Evolutionary conservation across 805 yeast genomes (phyloP).

Genomic region (Cyberlindnera samutprakarnensis): DNA sequence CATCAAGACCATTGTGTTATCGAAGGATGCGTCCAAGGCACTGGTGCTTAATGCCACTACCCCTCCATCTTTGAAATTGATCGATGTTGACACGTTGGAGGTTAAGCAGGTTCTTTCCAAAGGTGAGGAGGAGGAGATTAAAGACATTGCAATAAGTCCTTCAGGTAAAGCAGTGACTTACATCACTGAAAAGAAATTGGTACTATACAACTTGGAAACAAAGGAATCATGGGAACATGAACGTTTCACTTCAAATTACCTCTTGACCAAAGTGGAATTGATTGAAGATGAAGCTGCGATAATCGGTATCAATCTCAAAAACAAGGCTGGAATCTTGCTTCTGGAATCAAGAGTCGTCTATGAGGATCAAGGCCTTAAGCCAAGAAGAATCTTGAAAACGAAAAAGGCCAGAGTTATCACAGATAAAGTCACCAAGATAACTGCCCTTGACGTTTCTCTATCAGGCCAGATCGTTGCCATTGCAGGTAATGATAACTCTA

Average conservation of each 20-base stretch:
- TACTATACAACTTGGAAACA: slow-evolving; percentile 8
- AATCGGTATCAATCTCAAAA: slow-evolving; percentile 36
- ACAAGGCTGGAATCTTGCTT: slow-evolving; percentile 33
- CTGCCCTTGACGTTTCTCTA: slow-evolving; percentile 38
- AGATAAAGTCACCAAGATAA: slow-evolving; percentile 46
- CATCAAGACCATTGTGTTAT: slow-evolving; percentile 47
- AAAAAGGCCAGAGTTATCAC: slow-evolving; percentile 35
- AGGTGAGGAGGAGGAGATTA: slow-evolving; percentile 38
- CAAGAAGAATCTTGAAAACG: slow-evolving; percentile 18
- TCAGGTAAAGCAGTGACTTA: slow-evolving; percentile 60
- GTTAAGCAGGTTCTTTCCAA: slow-evolving; percentile 47
- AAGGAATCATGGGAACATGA: slow-evolving; percentile 8
- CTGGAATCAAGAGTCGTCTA: slow-evolving; percentile 19
- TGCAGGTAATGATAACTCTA: slow-evolving; percentile 52
- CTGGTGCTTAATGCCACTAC: slow-evolving; percentile 60
- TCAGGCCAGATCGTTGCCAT: slow-evolving; percentile 33
- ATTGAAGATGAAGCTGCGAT: slow-evolving; percentile 28
- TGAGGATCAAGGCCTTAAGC: slow-evolving; percentile 4
- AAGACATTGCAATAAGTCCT: slow-evolving; percentile 62
- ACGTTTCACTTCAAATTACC: slow-evolving; percentile 17
- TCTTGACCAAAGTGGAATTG: slow-evolving; percentile 36
- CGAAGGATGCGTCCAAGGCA: slow-evolving; percentile 54
- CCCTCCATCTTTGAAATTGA: slow-evolving; percentile 53
- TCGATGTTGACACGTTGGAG: slow-evolving; percentile 49
- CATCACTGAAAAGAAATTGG: slow-evolving; percentile 46